These are phyloP conservation scores for Cystofilobasidium macerans DNA, from an alignment of 768 basidiomycete species.

Conservation along the genomic window DNA sequence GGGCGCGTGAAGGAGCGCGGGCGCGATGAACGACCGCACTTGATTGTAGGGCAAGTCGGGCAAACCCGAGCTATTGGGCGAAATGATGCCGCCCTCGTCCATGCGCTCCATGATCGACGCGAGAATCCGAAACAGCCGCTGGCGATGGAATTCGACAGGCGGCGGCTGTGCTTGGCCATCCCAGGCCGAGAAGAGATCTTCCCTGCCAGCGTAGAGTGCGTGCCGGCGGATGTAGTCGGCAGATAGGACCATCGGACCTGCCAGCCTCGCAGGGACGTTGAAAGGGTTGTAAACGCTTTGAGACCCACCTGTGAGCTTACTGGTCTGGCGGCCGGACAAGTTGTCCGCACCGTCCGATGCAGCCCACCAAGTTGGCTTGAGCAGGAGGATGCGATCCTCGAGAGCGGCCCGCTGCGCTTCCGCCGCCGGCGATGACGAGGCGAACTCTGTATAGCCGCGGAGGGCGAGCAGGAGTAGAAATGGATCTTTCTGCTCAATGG, in stretches of 20 bases:
- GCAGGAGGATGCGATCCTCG: neutral
- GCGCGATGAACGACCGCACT: neutral
- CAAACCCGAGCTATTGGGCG: neutral
- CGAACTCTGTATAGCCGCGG: neutral
- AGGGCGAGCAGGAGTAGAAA: conserved; percentile 4
- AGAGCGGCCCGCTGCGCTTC: neutral
- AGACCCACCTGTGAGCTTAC: no score
- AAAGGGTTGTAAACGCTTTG: no score
- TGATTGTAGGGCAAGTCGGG: conserved; percentile 2
- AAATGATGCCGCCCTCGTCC: neutral
- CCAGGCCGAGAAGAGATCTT: conserved; percentile 1
- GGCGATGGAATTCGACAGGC: neutral
- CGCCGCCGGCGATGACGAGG: neutral
- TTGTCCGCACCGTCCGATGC: neutral
- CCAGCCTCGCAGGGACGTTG: no score
- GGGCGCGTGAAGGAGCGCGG: neutral
- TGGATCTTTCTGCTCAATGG: neutral
- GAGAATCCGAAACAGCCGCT: neutral
- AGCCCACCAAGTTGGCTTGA: neutral
- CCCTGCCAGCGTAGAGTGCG: neutral
- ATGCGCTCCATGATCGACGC: neutral
- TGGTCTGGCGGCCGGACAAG: neutral
- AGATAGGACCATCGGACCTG: no score
- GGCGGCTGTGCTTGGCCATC: neutral
- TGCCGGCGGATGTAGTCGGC: conserved; percentile 1